A percentile compares a stretch with the other conserved stretches of the same genome.
phyloP scores from a whole-genome alignment of 192 early-diverging fungal genomes.

The Coemansia sp. region DNA sequence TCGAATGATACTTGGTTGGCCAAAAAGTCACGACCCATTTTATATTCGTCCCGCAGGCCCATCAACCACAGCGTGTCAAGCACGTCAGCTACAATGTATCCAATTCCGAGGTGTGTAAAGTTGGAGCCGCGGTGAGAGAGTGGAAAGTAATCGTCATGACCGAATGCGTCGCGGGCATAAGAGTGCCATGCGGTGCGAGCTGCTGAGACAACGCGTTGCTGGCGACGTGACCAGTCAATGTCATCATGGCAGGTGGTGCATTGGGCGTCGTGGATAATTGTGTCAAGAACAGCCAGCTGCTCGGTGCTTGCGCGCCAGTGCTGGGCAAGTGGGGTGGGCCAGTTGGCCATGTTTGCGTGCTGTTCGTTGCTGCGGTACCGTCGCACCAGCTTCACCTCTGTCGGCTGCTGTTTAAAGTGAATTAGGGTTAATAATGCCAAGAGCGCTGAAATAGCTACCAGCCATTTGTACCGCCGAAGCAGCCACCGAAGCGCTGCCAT shows the following conservation, averaged over 20 bases:
- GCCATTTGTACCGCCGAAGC: neutral
- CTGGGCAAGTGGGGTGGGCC: neutral
- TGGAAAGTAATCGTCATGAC: constrained; percentile 83
- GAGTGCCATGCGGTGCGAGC: constrained; percentile 79
- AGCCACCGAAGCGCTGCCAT: neutral
- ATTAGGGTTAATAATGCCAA: neutral
- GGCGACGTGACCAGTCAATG: constrained; percentile 52
- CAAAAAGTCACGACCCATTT: constrained; percentile 67
- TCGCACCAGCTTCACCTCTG: neutral
- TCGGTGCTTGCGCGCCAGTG: constrained; percentile 27
- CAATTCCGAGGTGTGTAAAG: constrained; percentile 61
- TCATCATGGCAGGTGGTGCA: neutral
- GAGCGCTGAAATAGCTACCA: neutral
- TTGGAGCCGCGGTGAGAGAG: constrained; percentile 63
- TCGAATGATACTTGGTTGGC: constrained; percentile 61
- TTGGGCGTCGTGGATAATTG: constrained; percentile 18
- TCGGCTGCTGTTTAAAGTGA: neutral
- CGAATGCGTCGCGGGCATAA: constrained; percentile 76
- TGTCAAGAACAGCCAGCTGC: constrained; percentile 25
- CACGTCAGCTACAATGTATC: constrained; percentile 84
- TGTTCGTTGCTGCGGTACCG: neutral
- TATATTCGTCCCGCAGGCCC: constrained; percentile 71
- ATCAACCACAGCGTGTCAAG: constrained; percentile 82
- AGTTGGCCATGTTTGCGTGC: neutral
- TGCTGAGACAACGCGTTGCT: constrained; percentile 59